Conservation (phyloP, 139 green algal species). For the Spirogloea muscicola region DNA sequence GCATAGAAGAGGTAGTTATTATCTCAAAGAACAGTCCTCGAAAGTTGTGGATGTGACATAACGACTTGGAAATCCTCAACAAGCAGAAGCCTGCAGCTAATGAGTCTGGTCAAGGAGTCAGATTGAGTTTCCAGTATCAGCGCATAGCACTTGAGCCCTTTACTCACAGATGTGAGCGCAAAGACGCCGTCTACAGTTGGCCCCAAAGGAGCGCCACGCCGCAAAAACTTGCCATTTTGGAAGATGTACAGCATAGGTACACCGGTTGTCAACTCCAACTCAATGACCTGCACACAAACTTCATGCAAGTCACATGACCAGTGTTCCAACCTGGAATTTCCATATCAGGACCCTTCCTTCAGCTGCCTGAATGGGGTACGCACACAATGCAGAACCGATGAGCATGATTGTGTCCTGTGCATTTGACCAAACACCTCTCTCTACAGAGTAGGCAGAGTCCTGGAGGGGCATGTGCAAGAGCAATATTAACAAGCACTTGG, state of each 20-base stretch:
- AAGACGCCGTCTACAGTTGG: constrained; percentile 23
- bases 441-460: too few species aligned
- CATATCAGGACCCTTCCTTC: background rate
- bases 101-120: background rate
- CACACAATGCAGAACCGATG: background rate
- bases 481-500: background rate
- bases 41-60: too few species aligned
- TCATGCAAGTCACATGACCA: background rate
- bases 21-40: too few species aligned
- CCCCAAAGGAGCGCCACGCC: constrained; percentile 17
- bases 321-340: background rate
- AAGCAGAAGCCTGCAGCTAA: background rate
- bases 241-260: constrained; percentile 37
- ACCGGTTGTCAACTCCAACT: constrained; percentile 36
- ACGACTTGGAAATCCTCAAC: background rate
- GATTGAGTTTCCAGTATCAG: background rate
- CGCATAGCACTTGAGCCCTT: background rate
- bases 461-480: background rate
- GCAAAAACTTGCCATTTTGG: constrained; percentile 22
- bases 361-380: background rate
- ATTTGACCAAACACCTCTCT: background rate
- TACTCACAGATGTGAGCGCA: constrained; percentile 21
- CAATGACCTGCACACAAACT: constrained; percentile 3
- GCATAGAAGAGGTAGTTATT: background rate
- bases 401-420: background rate